Evolutionary conservation across 164 flowering plant species (phyloP), one percentile per base, ranked within the genome.

Genomic region (Vitis cinerea): DNA sequence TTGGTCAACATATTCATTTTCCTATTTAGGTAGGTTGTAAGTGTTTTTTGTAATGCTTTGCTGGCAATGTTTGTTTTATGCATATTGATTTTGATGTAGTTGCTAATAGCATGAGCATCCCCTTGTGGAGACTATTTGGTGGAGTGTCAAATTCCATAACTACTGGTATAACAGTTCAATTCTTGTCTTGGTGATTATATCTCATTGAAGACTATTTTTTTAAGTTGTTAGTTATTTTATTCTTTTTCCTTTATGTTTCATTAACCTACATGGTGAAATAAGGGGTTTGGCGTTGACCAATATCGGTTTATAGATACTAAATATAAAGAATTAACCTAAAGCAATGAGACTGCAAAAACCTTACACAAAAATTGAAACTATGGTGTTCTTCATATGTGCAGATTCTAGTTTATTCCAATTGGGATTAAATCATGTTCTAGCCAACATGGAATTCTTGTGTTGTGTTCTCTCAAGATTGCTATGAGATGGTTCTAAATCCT

Each of bases 21-120:
- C 23, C 23, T 23, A 19, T 23, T 23, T 23, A 23, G 23, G 23
- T 1, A 23, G 23, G 23, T 23, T 23, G 23, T 1, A 23, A 23
- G 23, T 23, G 23, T 1, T 23, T 23, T 23, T 1, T 23, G 1
- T 23, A 23, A 1, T 23, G 23, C 23, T 1, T 23, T 23, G 23
- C 23, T 23, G 0, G 23, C 1, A 23, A 23, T 23, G 23, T 23
- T 23, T 23, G 23, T 23, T 23, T 23, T 23, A 23, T 23, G 91
- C 97, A 97, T 97, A 57, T 63, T 93, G 78, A 90, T 23, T 23
- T 93, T 71, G 98, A 91, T 82, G 97, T 94, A 70, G 97, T 78
- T 70, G 91, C 98, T 44, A 83, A 75, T 37, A 90, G 93, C 77
- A 85, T 90, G 63, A 80, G 87, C 7, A 56, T 83, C 53, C 98